phyloP scores from a whole-genome alignment of 257 asterid species.

The Ophiorrhiza pumila region DNA sequence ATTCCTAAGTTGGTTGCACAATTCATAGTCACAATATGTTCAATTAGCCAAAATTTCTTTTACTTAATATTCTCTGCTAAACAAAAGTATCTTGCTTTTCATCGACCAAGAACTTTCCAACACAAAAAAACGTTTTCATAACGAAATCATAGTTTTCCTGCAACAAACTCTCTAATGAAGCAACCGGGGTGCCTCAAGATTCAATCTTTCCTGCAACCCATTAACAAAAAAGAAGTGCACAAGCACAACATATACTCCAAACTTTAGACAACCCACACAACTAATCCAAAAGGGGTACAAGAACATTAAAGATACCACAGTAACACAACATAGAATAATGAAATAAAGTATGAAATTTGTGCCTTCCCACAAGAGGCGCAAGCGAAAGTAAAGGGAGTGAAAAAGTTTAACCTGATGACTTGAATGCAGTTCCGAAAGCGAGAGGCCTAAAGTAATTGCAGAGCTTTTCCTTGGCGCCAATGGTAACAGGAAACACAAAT shows the following conservation, averaged over 20 bases:
- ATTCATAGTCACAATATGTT: neutral
- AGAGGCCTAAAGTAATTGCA: conserved; percentile 19
- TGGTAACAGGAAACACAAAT: conserved; percentile 22
- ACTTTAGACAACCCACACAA: neutral
- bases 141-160: neutral
- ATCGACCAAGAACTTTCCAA: neutral
- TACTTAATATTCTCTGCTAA: neutral
- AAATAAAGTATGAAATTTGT: neutral
- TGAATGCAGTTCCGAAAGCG: conserved; percentile 37
- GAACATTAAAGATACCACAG: neutral
- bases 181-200: neutral
- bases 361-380: neutral
- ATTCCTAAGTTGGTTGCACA: neutral
- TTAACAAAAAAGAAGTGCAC: conserved; percentile 1
- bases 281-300: neutral
- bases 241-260: neutral
- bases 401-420: conserved; percentile 48
- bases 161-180: neutral
- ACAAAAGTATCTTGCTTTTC: neutral
- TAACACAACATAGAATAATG: neutral
- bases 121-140: neutral
- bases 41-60: neutral
- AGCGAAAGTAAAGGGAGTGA: neutral
- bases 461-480: conserved; percentile 19
- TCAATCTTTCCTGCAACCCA: neutral